These are phyloP conservation scores for Theobroma grandiflorum DNA, from an alignment of 441 rosid species.

Conservation along the genomic window DNA sequence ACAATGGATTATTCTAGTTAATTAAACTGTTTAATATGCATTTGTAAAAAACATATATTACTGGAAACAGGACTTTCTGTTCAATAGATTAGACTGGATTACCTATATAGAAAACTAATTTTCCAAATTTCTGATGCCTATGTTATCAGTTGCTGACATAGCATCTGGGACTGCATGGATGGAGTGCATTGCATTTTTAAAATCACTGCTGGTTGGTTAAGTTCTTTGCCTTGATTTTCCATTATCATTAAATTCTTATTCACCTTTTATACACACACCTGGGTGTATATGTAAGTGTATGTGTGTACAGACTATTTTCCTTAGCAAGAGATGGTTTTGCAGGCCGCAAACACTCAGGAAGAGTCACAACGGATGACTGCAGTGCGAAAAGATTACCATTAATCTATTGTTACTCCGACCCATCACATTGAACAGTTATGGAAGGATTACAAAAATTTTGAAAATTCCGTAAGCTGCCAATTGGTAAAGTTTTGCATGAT, in stretches of 20 bases:
- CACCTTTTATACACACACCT: neutral
- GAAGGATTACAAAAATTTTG: conserved; percentile 95
- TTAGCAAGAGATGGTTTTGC: conserved; percentile 40
- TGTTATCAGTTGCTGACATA: conserved; percentile 81
- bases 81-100: neutral
- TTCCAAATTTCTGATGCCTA: conserved; percentile 40
- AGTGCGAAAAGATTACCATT: conserved; percentile 85
- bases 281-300: no score
- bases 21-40: neutral
- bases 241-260: conserved; percentile 24
- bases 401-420: conserved; percentile 86
- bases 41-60: neutral
- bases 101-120: conserved; percentile 26
- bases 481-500: conserved; percentile 58
- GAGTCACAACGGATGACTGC: conserved; percentile 87
- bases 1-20: neutral
- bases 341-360: conserved; percentile 78
- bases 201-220: conserved; percentile 78
- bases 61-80: neutral
- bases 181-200: conserved; percentile 84
- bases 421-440: conserved; percentile 96
- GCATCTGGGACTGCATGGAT: conserved; percentile 95
- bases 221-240: conserved; percentile 36
- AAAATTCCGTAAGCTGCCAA: conserved; percentile 92
- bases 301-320: conserved; percentile 14